These are phyloP conservation scores for Terana coerulea DNA, from an alignment of 768 basidiomycete species.

Conservation along the genomic window DNA sequence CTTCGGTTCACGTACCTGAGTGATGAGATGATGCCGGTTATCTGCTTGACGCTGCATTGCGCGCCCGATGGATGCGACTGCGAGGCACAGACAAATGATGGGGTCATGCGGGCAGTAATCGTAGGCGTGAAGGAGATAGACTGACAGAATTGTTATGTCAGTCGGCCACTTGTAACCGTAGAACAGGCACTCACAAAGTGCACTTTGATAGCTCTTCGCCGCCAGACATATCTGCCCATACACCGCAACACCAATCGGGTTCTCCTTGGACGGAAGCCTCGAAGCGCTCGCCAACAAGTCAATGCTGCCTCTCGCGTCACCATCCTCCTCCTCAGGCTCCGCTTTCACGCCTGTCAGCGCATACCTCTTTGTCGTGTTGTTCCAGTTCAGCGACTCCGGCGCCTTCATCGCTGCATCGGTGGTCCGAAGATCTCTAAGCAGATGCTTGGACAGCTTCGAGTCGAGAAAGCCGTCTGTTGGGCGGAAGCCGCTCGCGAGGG, in stretches of 20 bases:
- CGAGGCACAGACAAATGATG: conserved; percentile 77
- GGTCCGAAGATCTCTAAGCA: conserved; percentile 75
- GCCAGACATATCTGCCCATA: conserved; percentile 86
- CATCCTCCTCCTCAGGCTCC: conserved; percentile 38
- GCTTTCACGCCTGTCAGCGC: conserved; percentile 39
- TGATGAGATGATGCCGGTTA: conserved; percentile 86
- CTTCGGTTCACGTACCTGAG: conserved; percentile 48
- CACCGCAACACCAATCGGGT: conserved; percentile 63
- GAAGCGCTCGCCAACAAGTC: conserved; percentile 26
- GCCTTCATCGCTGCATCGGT: conserved; percentile 63
- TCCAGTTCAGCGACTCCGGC: conserved; percentile 61
- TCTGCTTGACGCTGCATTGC: conserved; percentile 94
- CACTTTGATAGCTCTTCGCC: conserved; percentile 85
- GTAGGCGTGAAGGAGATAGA: conserved; percentile 86
- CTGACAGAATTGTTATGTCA: conserved; percentile 36
- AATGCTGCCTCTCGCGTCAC: conserved; percentile 25
- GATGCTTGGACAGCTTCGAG: conserved; percentile 76
- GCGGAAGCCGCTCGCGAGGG: conserved; percentile 65
- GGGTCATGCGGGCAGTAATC: conserved; percentile 84
- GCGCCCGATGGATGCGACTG: conserved; percentile 82
- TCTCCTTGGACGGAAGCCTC: conserved; percentile 62
- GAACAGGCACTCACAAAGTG: conserved; percentile 65
- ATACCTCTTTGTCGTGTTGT: conserved; percentile 53
- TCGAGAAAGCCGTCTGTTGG: conserved; percentile 73
- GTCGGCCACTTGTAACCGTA: neutral